Percentiles rank a stretch among this genome's conserved stretches.
Evolutionary conservation across 2,329 filamentous ascomycete genomes (phyloP).

Genomic region (Penicillium brevicompactum): DNA sequence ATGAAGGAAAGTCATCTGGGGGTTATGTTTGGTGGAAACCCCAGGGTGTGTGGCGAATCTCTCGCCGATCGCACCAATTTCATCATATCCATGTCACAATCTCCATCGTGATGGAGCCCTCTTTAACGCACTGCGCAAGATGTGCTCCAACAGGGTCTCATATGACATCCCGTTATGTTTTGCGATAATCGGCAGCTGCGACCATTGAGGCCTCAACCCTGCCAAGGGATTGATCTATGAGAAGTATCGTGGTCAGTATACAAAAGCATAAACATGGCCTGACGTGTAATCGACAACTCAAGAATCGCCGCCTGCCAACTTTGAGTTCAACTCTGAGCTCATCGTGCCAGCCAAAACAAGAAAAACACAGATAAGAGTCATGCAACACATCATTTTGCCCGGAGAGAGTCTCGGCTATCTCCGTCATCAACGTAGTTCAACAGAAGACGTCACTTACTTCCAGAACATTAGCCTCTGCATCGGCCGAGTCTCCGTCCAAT

Average conservation of each 20-base stretch:
- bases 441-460: constrained; percentile 1
- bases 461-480: background rate
- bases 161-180: constrained; percentile 2
- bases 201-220: background rate
- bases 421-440: background rate
- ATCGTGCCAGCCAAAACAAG: background rate
- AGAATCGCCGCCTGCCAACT: background rate
- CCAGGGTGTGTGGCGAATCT: constrained; percentile 10
- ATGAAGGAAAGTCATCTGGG: background rate
- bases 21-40: constrained; percentile 2
- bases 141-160: background rate
- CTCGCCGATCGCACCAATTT: constrained; percentile 8
- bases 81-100: constrained; percentile 10
- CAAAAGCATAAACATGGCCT: background rate
- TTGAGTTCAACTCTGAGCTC: background rate
- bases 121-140: background rate
- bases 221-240: constrained; percentile 1
- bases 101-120: background rate
- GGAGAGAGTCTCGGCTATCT: background rate
- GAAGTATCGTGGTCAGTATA: background rate
- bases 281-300: background rate
- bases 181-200: background rate
- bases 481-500: background rate
- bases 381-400: background rate
- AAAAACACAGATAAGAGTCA: background rate